Base-by-base conservation (phyloP, 495 filamentous ascomycete species). In the Daldinia grandis region DNA sequence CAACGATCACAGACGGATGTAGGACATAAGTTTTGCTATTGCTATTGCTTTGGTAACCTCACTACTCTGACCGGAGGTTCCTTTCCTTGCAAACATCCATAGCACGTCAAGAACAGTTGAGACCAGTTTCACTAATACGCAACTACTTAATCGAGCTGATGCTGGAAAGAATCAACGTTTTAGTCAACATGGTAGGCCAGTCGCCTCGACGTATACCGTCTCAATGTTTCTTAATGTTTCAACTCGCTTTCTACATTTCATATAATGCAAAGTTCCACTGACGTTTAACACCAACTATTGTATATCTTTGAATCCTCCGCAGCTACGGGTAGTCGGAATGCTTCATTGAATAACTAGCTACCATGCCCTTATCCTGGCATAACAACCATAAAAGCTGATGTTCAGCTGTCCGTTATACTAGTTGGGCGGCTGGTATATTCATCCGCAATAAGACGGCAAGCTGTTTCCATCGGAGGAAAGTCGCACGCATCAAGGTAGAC, bases 261-360 rank as follows among this genome's bases (percentile, higher is more conserved):
- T 38, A 44, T 6, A 24, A 59, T 31, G 17, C 44, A 24, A 24
- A 19, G n/a, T 27, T 53, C 17, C 30, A 21, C 19, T 15, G 31
- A 10, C 42, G 10, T n/a, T n/a, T 27, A 33, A 50, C 27, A 25
- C 33, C 30, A 27, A 27, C 10, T 10, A 62, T 51, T 51, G 31
- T 17, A 17, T 35, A 14, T 35, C 33, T 53, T 24, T 27, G 27
- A 58, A 42, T 30, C 4, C 40, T 35, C 42, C 9, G 19, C 8
- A 24, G 42, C 24, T 31, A 27, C 35, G 5, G 28, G 28, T 72
- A 40, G 58, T 38, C 44, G 64, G 64, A 64, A 64, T 54, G 63
- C 59, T 72, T 64, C 59, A 40, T 67, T 67, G 54, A 47, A 56
- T 72, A 67, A 59, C 69, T 67, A 67, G 40, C 35, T 66, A 58